Conservation (phyloP, 495 filamentous ascomycete genomes). For the Cairneyella variabilis region DNA sequence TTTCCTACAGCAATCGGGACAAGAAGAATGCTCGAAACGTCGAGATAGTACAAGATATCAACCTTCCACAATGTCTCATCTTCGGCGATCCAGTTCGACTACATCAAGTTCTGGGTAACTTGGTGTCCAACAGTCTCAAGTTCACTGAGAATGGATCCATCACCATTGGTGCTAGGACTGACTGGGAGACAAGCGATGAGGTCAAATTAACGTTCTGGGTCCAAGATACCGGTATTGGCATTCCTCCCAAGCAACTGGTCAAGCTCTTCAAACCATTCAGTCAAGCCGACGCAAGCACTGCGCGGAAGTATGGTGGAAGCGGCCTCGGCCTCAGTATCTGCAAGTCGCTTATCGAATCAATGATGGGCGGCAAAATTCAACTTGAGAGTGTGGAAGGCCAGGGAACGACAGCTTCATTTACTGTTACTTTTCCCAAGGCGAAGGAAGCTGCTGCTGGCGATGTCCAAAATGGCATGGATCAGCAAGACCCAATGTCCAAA, state of each 20-base stretch:
- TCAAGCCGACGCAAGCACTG: constrained; percentile 83
- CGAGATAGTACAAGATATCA: constrained; percentile 65
- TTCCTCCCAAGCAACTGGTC: constrained; percentile 71
- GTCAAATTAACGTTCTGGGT: constrained; percentile 80
- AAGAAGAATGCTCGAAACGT: constrained; percentile 57
- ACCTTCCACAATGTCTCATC: constrained; percentile 74
- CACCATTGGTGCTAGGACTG: constrained; percentile 68
- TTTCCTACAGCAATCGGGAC: constrained; percentile 79
- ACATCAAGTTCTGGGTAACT: constrained; percentile 90
- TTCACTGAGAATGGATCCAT: constrained; percentile 86
- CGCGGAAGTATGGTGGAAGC: constrained; percentile 84
- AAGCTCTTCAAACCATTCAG: constrained; percentile 90
- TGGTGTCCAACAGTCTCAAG: constrained; percentile 91
- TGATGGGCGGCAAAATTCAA: constrained; percentile 78
- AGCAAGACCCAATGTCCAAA: constrained; percentile 1
- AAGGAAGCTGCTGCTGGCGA: constrained; percentile 47
- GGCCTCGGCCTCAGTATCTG: constrained; percentile 89
- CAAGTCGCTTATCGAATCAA: constrained; percentile 90
- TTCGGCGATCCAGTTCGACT: constrained; percentile 86
- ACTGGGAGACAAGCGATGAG: constrained; percentile 62
- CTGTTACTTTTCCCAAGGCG: constrained; percentile 76
- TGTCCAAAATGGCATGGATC: constrained; percentile 29
- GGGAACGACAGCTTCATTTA: constrained; percentile 85
- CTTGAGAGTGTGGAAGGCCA: constrained; percentile 70
- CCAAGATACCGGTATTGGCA: constrained; percentile 87